Conservation (phyloP, 805 yeast species). For the Zygotorulaspora chibaensis region DNA sequence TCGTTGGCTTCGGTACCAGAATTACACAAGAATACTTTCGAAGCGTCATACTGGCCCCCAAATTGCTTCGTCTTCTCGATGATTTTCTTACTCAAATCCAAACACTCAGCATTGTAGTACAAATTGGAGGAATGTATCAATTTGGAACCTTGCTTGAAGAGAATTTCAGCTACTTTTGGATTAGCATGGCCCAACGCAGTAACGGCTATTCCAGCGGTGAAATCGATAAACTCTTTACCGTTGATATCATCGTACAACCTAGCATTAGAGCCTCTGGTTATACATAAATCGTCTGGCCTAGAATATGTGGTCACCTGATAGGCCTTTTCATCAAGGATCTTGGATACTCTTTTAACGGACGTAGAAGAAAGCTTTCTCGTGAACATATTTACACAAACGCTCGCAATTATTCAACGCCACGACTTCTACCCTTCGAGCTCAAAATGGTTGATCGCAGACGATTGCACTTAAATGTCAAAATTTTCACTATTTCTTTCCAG, state of each 20-base stretch:
- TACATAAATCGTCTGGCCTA: constrained; percentile 64
- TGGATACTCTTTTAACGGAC: constrained; percentile 11
- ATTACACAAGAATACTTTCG: constrained; percentile 65
- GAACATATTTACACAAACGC: constrained; percentile 13
- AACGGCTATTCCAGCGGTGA: constrained; percentile 95
- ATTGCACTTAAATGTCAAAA: constrained; percentile 21
- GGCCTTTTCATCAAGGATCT: constrained; percentile 14
- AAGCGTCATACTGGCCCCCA: constrained; percentile 80
- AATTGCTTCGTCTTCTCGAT: constrained; percentile 61
- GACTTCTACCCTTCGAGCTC: background rate
- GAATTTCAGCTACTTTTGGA: constrained; percentile 64
- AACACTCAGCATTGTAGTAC: constrained; percentile 79
- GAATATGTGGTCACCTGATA: constrained; percentile 71
- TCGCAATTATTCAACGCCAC: background rate
- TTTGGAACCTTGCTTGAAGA: constrained; percentile 65
- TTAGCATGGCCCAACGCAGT: constrained; percentile 90
- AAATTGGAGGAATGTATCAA: constrained; percentile 83
- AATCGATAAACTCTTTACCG: constrained; percentile 75
- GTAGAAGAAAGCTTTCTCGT: constrained; percentile 19
- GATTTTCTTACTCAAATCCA: constrained; percentile 67
- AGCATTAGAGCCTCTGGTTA: constrained; percentile 81
- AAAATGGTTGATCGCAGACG: constrained; percentile 13
- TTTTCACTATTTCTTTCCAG: background rate
- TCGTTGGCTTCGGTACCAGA: constrained; percentile 81
- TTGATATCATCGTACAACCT: constrained; percentile 70